These are phyloP conservation scores for Chlorella vulgaris DNA, from an alignment of 139 green algal genomes.

Conservation along the genomic window DNA sequence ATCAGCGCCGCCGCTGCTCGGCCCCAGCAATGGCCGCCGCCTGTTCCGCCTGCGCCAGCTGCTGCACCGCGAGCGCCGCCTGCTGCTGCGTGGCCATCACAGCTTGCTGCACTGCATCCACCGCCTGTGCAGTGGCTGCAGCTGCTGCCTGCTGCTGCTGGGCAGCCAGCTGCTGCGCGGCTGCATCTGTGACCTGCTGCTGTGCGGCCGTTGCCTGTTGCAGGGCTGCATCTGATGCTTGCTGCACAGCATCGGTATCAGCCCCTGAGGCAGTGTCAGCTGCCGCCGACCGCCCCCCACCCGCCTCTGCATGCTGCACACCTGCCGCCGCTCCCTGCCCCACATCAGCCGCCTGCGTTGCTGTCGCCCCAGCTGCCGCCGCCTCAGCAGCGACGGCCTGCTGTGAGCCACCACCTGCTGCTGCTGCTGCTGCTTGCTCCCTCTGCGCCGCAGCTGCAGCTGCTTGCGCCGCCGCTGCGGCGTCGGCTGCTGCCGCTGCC, in stretches of 20 bases:
- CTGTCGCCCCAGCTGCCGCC: background rate
- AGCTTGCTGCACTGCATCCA: background rate
- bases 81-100: background rate
- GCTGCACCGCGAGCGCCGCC: background rate
- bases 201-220: too few relatives aligned
- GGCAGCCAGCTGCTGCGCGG: too few relatives aligned
- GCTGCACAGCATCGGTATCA: too few relatives aligned
- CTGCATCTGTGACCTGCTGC: too few relatives aligned
- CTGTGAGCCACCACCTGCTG: background rate
- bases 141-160: too few relatives aligned
- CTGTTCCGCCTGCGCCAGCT: background rate
- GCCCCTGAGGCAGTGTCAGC: too few relatives aligned
- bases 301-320: background rate
- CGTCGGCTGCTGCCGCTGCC: background rate
- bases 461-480: background rate
- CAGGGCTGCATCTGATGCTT: too few relatives aligned
- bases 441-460: too few relatives aligned
- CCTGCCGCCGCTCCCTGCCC: background rate
- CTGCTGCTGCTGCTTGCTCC: too few relatives aligned
- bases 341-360: background rate
- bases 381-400: background rate
- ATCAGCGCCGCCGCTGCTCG: slow-evolving; percentile 2
- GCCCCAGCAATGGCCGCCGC: background rate
- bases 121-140: too few relatives aligned
- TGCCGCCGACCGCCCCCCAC: too few relatives aligned